phyloP scores from a whole-genome alignment of 2,329 filamentous ascomycete genomes.

The Hymenoscyphus infarciens region DNA sequence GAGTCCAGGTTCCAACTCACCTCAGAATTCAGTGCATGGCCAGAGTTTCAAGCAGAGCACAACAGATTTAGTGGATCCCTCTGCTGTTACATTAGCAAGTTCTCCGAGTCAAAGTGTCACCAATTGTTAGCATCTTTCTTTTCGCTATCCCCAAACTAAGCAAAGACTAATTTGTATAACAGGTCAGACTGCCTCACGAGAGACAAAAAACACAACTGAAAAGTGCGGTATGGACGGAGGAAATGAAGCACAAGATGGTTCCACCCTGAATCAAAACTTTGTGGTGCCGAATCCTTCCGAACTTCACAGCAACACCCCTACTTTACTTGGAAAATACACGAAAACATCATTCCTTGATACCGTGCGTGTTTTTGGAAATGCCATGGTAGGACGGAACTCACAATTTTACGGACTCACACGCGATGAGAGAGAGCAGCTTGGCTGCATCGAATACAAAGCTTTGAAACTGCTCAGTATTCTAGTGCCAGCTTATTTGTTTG shows the following conservation, averaged over 20 bases:
- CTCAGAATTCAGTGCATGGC: background rate
- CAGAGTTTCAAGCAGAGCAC: background rate
- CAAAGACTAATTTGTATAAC: background rate
- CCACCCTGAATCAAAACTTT: background rate
- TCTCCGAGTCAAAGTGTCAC: background rate
- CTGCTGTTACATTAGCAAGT: background rate
- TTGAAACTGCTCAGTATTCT: slow-evolving; percentile 55
- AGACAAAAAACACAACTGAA: background rate
- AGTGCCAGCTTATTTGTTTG: slow-evolving; percentile 57
- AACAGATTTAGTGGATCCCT: background rate
- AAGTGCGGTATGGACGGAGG: background rate
- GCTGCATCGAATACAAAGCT: slow-evolving; percentile 62
- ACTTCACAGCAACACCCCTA: slow-evolving; percentile 23
- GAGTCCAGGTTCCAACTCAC: background rate
- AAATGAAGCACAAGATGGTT: background rate
- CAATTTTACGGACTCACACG: slow-evolving; percentile 52
- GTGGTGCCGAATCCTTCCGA: background rate
- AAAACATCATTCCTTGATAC: background rate
- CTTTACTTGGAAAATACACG: background rate
- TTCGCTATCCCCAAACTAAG: background rate
- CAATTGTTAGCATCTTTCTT: background rate
- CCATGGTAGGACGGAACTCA: slow-evolving; percentile 46
- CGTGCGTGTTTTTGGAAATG: slow-evolving; percentile 17
- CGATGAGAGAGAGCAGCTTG: slow-evolving; percentile 55
- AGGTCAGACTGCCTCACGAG: background rate